Evolutionary conservation across 2,329 filamentous ascomycete genomes (phyloP).

Genomic region (Didymella segeticola): DNA sequence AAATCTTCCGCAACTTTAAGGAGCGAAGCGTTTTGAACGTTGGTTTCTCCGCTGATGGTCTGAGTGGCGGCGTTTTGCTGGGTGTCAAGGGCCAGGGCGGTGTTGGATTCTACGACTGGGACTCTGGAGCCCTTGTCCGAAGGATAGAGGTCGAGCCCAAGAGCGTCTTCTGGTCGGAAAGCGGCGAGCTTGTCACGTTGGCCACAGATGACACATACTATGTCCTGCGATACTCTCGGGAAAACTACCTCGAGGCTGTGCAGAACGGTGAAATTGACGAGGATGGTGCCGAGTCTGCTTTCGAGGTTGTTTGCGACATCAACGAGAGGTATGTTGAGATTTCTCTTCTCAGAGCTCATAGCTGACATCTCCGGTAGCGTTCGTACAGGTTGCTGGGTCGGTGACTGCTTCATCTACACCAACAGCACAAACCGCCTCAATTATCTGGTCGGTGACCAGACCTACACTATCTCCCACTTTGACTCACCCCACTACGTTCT

Average conservation of each 20-base stretch:
- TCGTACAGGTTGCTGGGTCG: conserved; percentile 95
- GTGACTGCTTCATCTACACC: conserved; percentile 98
- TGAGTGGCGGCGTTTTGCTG: conserved; percentile 86
- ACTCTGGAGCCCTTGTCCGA: conserved; percentile 84
- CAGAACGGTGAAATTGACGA: conserved; percentile 83
- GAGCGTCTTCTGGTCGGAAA: conserved; percentile 94
- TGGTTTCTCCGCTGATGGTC: conserved; percentile 90
- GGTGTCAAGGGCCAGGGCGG: conserved; percentile 95
- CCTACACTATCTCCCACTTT: conserved; percentile 96
- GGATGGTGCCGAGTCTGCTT: conserved; percentile 93
- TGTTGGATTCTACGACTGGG: conserved; percentile 96
- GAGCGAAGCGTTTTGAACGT: conserved; percentile 94
- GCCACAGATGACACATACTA: conserved; percentile 97
- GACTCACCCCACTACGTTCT: conserved; percentile 94
- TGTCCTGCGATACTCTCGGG: conserved; percentile 87
- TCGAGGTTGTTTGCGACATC: conserved; percentile 95
- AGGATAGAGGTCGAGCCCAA: conserved; percentile 83
- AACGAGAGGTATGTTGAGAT: conserved; percentile 73
- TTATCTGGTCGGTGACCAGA: conserved; percentile 97
- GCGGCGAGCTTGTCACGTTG: conserved; percentile 88
- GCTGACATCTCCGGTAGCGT: conserved; percentile 62
- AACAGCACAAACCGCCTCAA: conserved; percentile 96
- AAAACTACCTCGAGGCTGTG: conserved; percentile 83
- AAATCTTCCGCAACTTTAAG: conserved; percentile 97
- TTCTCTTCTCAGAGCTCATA: background rate